Percentiles rank a stretch among this genome's conserved stretches.
Conservation (phyloP, 805 yeast species). For the Torulaspora gathmanii region DNA sequence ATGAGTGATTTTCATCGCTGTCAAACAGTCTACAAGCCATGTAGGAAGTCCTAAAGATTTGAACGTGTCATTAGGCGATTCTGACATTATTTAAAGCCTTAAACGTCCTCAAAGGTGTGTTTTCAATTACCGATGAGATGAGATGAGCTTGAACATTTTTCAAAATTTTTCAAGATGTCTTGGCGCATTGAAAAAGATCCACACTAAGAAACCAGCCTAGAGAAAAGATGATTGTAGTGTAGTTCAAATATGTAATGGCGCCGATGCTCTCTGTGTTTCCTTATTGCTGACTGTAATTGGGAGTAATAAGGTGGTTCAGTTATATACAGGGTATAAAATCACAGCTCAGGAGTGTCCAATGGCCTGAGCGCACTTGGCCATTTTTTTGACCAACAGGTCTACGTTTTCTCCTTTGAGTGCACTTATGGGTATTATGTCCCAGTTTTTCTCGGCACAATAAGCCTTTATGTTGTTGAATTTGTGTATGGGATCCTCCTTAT, state of each 20-base stretch:
- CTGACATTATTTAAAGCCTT: constrained; percentile 10
- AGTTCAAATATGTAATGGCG: too few relatives aligned
- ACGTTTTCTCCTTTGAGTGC: constrained; percentile 70
- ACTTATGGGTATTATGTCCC: constrained; percentile 82
- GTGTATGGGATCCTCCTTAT: constrained; percentile 40
- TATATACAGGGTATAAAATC: background rate
- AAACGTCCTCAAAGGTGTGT: background rate
- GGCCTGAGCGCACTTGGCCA: constrained; percentile 49
- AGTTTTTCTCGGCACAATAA: constrained; percentile 42
- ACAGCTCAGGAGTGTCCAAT: background rate
- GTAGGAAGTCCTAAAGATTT: constrained; percentile 67
- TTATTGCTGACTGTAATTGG: background rate
- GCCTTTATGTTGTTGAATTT: constrained; percentile 45
- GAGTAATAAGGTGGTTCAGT: background rate
- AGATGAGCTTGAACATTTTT: constrained; percentile 9
- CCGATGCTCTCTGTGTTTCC: too few relatives aligned
- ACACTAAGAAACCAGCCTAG: background rate
- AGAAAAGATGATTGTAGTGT: too few relatives aligned
- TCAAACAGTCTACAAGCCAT: constrained; percentile 80
- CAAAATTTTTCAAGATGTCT: constrained; percentile 7
- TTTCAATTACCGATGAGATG: constrained; percentile 8
- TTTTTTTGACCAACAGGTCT: constrained; percentile 60
- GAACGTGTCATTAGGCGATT: constrained; percentile 36
- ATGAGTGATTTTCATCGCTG: constrained; percentile 70
- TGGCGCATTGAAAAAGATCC: constrained; percentile 1